Evolutionary conservation across 192 early-diverging fungal species (phyloP).

Genomic region (Kickxella alabastrina): DNA sequence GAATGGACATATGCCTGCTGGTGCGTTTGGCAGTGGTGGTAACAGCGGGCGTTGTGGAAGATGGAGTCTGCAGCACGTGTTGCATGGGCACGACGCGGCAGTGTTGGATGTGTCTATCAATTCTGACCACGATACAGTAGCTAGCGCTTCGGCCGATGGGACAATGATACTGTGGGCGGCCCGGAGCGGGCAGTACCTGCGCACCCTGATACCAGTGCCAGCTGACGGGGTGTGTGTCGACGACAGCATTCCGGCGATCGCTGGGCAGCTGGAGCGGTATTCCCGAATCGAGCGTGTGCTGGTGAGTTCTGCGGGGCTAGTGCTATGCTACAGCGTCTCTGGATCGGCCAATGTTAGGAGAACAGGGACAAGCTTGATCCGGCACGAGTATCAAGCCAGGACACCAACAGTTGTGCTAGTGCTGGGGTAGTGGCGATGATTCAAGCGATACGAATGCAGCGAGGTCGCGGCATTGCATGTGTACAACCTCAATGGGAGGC

Average conservation of each 20-base stretch:
- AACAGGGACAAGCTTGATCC: slow-evolving; percentile 30
- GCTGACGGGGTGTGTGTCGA: neutral
- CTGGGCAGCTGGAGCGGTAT: slow-evolving; percentile 8
- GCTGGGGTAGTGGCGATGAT: too few relatives aligned
- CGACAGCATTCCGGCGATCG: slow-evolving; percentile 12
- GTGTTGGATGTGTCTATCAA: slow-evolving; percentile 33
- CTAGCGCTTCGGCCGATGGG: slow-evolving; percentile 36
- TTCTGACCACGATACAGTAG: slow-evolving; percentile 31
- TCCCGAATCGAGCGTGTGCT: slow-evolving; percentile 35
- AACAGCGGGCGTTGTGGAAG: neutral
- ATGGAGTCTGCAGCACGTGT: slow-evolving; percentile 23
- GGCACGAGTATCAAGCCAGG: slow-evolving; percentile 10
- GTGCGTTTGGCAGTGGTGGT: neutral
- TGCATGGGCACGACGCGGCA: slow-evolving; percentile 33
- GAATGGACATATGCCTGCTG: neutral
- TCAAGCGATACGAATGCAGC: too few relatives aligned
- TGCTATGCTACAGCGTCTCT: slow-evolving; percentile 40
- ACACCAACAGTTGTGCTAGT: too few relatives aligned
- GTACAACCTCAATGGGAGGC: slow-evolving; percentile 35
- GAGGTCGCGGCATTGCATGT: slow-evolving; percentile 39
- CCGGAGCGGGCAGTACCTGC: slow-evolving; percentile 29
- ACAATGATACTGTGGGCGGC: slow-evolving; percentile 30
- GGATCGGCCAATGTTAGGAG: slow-evolving; percentile 6
- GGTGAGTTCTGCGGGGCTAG: slow-evolving; percentile 25
- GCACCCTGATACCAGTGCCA: slow-evolving; percentile 14